Conservation (phyloP, 352 stramenopile species). For the Pythium sukuiense region DNA sequence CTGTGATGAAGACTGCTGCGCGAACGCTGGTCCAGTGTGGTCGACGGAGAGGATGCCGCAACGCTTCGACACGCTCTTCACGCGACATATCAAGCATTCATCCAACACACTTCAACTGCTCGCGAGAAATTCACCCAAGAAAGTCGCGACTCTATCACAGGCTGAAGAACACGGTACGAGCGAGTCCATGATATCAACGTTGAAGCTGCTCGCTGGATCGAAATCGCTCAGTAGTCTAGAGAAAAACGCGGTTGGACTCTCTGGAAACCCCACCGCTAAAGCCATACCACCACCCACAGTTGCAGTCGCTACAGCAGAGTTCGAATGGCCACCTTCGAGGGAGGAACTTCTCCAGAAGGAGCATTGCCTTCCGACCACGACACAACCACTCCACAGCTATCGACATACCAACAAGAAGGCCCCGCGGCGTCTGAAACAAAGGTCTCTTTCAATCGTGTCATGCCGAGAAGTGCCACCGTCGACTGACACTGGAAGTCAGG, state of each 20-base stretch:
- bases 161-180: background rate
- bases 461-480: background rate
- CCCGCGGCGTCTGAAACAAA: background rate
- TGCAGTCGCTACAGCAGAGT: background rate
- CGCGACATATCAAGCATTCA: background rate
- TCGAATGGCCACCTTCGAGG: background rate
- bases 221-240: background rate
- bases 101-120: background rate
- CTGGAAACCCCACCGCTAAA: background rate
- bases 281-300: background rate
- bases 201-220: background rate
- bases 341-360: background rate
- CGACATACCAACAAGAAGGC: background rate
- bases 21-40: background rate
- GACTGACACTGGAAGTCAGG: background rate
- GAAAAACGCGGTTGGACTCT: background rate
- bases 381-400: background rate
- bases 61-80: background rate
- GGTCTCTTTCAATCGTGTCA: background rate
- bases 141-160: background rate
- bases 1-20: background rate
- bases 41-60: background rate
- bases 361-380: background rate
- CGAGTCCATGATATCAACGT: background rate
- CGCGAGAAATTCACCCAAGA: background rate